Conservation (phyloP, 768 basidiomycete genomes). For the Lentinula raphanica region DNA sequence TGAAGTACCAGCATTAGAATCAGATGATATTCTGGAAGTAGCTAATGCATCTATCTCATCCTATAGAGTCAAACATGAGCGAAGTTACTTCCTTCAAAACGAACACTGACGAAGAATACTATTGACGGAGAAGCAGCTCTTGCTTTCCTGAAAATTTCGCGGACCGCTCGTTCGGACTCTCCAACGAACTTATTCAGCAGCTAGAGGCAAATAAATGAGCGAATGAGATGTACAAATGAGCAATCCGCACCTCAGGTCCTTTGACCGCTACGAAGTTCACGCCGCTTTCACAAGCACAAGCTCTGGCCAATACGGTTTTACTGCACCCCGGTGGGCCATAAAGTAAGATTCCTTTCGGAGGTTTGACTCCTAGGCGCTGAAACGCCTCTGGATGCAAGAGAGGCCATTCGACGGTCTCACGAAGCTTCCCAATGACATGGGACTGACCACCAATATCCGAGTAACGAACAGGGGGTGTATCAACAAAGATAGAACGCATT, state of each 20-base stretch:
- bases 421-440: constrained; percentile 74
- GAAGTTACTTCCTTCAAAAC: background rate
- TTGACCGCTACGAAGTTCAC: constrained; percentile 97
- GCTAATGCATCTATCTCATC: constrained; percentile 97
- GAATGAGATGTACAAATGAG: constrained; percentile 1
- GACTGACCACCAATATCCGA: constrained; percentile 88
- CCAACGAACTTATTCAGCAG: constrained; percentile 95
- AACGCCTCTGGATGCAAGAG: constrained; percentile 83
- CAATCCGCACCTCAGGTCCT: constrained; percentile 78
- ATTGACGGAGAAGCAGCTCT: constrained; percentile 92
- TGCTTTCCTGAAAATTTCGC: constrained; percentile 94
- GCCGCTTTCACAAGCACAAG: constrained; percentile 89
- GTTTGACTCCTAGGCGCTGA: constrained; percentile 76
- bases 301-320: constrained; percentile 89
- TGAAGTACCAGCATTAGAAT: constrained; percentile 46
- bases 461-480: constrained; percentile 78
- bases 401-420: constrained; percentile 95
- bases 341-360: constrained; percentile 85
- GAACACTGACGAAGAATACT: constrained; percentile 80
- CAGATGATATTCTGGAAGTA: constrained; percentile 62
- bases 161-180: constrained; percentile 91
- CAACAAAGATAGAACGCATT: constrained; percentile 89
- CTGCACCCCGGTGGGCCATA: constrained; percentile 98
- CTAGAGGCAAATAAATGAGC: constrained; percentile 33
- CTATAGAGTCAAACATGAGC: constrained; percentile 32